Conservation (phyloP, 23 red algal species). For the Chondrus crispus region DNA sequence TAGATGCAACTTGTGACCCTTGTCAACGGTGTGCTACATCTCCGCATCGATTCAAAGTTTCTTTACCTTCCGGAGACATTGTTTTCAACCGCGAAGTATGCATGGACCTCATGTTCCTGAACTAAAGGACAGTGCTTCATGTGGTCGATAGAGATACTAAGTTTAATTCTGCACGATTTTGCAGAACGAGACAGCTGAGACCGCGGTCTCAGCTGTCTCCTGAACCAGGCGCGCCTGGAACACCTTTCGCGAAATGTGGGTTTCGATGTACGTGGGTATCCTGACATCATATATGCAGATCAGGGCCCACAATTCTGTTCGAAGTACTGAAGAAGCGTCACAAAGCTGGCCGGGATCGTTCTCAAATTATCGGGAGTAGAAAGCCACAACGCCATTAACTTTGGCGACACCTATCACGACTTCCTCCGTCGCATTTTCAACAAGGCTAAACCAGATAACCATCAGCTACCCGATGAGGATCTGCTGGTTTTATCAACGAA, state of each 20-base stretch:
- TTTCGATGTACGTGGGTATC: background rate
- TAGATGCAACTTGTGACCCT: background rate
- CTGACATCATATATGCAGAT: background rate
- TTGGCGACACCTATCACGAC: background rate
- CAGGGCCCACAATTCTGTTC: background rate
- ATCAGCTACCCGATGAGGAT: too few species aligned
- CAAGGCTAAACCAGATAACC: too few species aligned
- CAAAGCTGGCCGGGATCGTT: background rate
- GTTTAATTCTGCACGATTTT: background rate
- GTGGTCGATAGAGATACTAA: slow-evolving; percentile 13
- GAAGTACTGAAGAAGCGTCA: background rate
- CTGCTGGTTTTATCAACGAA: too few species aligned
- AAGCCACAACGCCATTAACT: background rate
- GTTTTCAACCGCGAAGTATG: slow-evolving; percentile 12
- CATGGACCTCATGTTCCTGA: background rate
- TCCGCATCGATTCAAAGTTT: slow-evolving; percentile 8
- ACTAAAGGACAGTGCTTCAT: background rate
- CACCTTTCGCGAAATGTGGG: background rate
- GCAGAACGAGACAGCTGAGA: too few species aligned
- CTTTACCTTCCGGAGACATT: background rate
- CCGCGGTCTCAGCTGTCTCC: too few species aligned
- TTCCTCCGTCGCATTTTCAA: background rate
- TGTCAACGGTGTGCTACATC: background rate
- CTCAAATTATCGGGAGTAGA: background rate
- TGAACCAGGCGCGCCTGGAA: too few species aligned